Evolutionary conservation across 179 eudicot genomes (phyloP).

Genomic region (Nepenthes alata): DNA sequence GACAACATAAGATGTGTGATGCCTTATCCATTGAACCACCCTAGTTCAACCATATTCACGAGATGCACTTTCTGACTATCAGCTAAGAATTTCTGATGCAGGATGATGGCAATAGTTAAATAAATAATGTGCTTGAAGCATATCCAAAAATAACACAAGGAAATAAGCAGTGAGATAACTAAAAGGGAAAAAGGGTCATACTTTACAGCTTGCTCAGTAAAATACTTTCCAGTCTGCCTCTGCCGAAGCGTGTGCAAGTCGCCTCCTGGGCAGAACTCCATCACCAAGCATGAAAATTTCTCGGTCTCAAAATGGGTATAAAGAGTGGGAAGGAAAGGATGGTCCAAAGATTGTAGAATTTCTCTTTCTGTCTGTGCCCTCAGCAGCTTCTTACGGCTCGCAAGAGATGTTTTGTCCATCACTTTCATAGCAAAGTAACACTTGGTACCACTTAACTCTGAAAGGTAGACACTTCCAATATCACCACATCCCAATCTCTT

Average conservation of each 20-base stretch:
- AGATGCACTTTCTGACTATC: no score
- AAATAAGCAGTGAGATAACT: background rate
- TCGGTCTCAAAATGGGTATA: constrained; percentile 83
- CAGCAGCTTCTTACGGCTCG: constrained; percentile 73
- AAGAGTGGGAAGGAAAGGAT: constrained; percentile 75
- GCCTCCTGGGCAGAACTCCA: constrained; percentile 95
- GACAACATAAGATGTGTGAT: no score
- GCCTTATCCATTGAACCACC: no score
- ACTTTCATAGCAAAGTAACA: constrained; percentile 90
- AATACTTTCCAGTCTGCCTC: constrained; percentile 79
- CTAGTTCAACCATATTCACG: no score
- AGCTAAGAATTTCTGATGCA: no score
- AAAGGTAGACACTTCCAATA: constrained; percentile 79
- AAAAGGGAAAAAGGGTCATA: constrained; percentile 24
- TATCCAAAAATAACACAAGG: background rate
- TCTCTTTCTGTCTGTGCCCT: constrained; percentile 90
- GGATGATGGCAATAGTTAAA: no score
- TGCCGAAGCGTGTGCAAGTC: constrained; percentile 81
- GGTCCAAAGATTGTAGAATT: constrained; percentile 75
- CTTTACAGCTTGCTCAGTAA: constrained; percentile 89
- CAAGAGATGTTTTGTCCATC: constrained; percentile 82
- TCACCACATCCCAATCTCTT: constrained; percentile 92
- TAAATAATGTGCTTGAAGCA: no score
- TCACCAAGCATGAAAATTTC: constrained; percentile 79
- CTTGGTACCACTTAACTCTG: constrained; percentile 72